These are phyloP conservation scores for Solanum appendiculatum DNA, from an alignment of 257 asterid genomes.

Conservation along the genomic window DNA sequence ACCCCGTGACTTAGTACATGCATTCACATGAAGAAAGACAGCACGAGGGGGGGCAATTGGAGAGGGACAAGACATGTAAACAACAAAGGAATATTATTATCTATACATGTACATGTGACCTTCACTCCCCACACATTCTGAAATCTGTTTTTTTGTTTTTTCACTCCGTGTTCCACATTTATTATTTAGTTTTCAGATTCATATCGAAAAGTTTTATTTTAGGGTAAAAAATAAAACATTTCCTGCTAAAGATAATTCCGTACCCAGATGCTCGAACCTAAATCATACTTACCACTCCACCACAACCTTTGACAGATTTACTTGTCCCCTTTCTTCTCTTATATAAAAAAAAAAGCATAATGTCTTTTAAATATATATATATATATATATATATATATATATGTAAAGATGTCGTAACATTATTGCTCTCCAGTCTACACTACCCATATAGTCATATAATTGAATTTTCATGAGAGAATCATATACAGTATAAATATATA, in stretches of 20 bases:
- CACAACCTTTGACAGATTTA: too few species aligned
- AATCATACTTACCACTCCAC: neutral
- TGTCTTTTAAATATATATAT: too few species aligned
- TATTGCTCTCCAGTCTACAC: too few species aligned
- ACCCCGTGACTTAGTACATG: constrained; percentile 1
- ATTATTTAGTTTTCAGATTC: neutral
- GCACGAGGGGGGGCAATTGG: neutral
- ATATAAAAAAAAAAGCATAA: too few species aligned
- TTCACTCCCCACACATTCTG: neutral
- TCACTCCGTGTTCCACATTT: accelerated
- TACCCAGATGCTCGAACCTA: accelerated
- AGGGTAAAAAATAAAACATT: too few species aligned
- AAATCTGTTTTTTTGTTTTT: neutral
- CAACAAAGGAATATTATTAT: neutral
- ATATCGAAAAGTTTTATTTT: accelerated
- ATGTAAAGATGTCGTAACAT: too few species aligned
- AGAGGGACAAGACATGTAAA: constrained; percentile 1
- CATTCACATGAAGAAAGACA: neutral
- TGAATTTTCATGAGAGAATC: too few species aligned
- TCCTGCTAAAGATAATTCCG: accelerated
- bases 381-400: too few species aligned
- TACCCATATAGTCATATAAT: too few species aligned
- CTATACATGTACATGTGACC: neutral
- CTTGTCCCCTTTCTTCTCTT: too few species aligned
- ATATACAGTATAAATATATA: too few species aligned